Percentiles rank a stretch among this genome's conserved stretches.
These are phyloP conservation scores for Leishmania tropica DNA, from an alignment of 208 protist species.

Conservation along the genomic window DNA sequence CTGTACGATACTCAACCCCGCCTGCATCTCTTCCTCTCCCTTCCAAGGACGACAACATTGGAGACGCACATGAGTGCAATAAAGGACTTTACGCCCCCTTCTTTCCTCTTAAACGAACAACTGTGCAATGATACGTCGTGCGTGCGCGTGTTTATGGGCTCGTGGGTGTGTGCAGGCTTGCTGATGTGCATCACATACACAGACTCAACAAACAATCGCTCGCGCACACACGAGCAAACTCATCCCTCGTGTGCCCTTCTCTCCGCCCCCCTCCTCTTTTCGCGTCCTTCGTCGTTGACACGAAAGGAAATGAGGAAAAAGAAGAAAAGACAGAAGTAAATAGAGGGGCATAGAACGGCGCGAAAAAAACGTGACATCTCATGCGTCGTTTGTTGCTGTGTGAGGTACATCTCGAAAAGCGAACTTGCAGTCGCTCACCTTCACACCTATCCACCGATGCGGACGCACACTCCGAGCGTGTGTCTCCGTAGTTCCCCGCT, in stretches of 20 bases:
- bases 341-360: background rate
- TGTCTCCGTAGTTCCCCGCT: background rate
- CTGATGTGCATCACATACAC: background rate
- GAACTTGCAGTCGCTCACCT: background rate
- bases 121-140: background rate
- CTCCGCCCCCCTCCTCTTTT: constrained; percentile 1
- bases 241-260: constrained; percentile 10
- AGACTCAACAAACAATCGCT: background rate
- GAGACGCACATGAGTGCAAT: background rate
- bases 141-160: constrained; percentile 1
- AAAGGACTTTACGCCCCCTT: constrained; percentile 1
- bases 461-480: background rate
- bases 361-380: background rate
- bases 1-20: background rate
- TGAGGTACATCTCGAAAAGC: background rate
- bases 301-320: background rate
- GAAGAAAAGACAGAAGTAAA: background rate
- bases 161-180: constrained; percentile 1
- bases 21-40: background rate
- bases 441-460: background rate
- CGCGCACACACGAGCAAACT: background rate
- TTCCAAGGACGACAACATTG: background rate
- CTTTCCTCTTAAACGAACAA: background rate
- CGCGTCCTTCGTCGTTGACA: background rate
- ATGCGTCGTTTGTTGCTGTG: background rate